Base-by-base conservation (phyloP, 73 alveolate species). In the Uronychia binucleata region DNA sequence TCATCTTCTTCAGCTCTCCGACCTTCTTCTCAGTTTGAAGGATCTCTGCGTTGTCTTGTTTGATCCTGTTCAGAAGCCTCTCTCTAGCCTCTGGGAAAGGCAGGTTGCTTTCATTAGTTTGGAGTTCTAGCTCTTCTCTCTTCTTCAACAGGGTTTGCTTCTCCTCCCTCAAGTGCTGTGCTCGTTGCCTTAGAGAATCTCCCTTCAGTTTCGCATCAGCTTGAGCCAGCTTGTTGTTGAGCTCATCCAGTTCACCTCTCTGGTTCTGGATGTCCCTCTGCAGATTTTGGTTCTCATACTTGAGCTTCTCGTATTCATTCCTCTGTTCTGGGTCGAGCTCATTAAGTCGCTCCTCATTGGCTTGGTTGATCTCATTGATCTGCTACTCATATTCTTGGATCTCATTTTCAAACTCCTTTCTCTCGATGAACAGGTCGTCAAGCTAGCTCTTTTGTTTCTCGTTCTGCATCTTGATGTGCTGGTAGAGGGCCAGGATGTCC, bases 61-160 rank as follows among this genome's bases (percentile, higher is more conserved):
- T 96, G 34, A 96, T 97, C 83, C 97, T 92, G 33, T 96, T 97
- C 84, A 94, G 78, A 59, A 97, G 93, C 82, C 98, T 90, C 74
- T 97, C 99, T 90, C 98, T 94, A 29, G 98, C 98, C 88, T 97
- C 99, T 74, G 98, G 98, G 91, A 97, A 95, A 57, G 98, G 94
- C 25, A 97, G 86, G 84, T 97, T 97, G 34, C 96, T 94, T 85
- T 97, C 99, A 92, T 96, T 96, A 30, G 98, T 93, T 86, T 97
- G 96, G 33, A 97, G 93, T 92, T 97, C 99, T 80, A 97, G 94
- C 81, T 97, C 99, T 86, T 97, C 98, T 88, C 95, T 97, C 89
- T 96, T 94, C 77, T 95, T 96, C 59, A 85, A 82, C 80, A 97
- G 89, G 31, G 90, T 85, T 77, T 82, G 81, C 31, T 88, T 90